Percentiles rank a stretch among this genome's conserved stretches.
Evolutionary conservation across 2,329 filamentous ascomycete species (phyloP).

Genomic region (Beauveria rudraprayagi): DNA sequence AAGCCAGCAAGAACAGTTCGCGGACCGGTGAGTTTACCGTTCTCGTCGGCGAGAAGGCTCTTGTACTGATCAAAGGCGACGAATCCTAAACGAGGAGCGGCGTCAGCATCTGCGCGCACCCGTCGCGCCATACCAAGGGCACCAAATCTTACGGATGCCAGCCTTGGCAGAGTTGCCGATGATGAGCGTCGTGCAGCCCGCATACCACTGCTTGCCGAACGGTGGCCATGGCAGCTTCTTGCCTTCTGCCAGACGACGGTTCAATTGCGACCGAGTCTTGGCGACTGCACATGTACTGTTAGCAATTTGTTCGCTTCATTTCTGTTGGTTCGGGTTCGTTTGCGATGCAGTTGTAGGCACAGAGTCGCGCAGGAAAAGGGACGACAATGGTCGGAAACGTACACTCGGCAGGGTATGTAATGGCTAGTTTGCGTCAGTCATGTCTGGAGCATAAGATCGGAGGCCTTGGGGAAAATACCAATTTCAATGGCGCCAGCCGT

Average conservation of each 20-base stretch:
- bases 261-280: constrained; percentile 91
- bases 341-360: too few species aligned
- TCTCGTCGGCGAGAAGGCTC: constrained; percentile 66
- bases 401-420: constrained; percentile 94
- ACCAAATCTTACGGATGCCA: constrained; percentile 64
- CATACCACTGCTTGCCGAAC: constrained; percentile 93
- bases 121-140: neutral
- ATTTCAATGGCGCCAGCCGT: constrained; percentile 95
- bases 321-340: too few species aligned
- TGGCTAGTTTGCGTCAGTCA: constrained; percentile 39
- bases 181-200: constrained; percentile 92
- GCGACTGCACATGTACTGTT: constrained; percentile 51
- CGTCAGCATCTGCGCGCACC: neutral
- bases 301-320: neutral
- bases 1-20: constrained; percentile 90
- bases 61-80: constrained; percentile 97
- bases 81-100: constrained; percentile 51
- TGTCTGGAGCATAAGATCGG: neutral
- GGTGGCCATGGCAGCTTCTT: constrained; percentile 92
- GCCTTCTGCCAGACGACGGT: constrained; percentile 68
- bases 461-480: constrained; percentile 42
- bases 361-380: neutral
- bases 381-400: constrained; percentile 25
- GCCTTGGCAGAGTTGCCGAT: constrained; percentile 96
- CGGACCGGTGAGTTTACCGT: constrained; percentile 84